phyloP scores from a whole-genome alignment of 305 asterid species.

The Fraxinus nigra region DNA sequence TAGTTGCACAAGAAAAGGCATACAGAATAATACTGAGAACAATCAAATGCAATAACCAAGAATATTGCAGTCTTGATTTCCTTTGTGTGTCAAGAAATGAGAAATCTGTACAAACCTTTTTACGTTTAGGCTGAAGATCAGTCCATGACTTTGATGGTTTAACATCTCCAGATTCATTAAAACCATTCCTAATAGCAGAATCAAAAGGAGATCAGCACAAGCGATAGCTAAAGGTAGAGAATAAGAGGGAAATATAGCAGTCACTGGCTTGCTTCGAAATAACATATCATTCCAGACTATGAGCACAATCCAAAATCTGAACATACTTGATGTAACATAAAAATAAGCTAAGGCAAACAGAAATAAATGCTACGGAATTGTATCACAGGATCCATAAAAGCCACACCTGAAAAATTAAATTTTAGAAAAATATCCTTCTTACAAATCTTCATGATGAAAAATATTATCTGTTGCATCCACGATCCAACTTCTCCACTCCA shows the following conservation, averaged over 20 bases:
- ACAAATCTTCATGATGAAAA: conserved; percentile 2
- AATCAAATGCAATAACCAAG: not conserved
- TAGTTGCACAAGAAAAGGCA: conserved; percentile 6
- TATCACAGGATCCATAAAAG: conserved; percentile 4
- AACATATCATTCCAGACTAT: not conserved
- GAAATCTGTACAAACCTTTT: conserved; percentile 51
- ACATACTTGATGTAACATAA: not conserved
- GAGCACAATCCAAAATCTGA: not conserved
- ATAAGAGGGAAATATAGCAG: conserved; percentile 23
- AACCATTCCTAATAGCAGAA: conserved; percentile 47
- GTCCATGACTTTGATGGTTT: conserved; percentile 53
- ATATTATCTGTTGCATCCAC: not conserved
- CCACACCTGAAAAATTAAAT: conserved; percentile 10
- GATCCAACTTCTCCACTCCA: not conserved
- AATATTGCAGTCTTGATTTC: conserved; percentile 1
- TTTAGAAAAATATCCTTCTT: not conserved
- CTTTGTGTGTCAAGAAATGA: conserved; percentile 10
- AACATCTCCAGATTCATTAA: conserved; percentile 36
- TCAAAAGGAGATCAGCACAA: conserved; percentile 29
- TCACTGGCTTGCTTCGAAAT: conserved; percentile 14
- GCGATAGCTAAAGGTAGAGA: conserved; percentile 14
- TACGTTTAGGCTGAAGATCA: conserved; percentile 43
- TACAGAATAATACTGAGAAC: not conserved
- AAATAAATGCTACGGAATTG: conserved; percentile 1
- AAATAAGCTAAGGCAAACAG: conserved; percentile 1